Percentiles rank a stretch among this genome's conserved stretches.
phyloP scores from a whole-genome alignment of 495 filamentous ascomycete species.

The Lophiotrema nucula region DNA sequence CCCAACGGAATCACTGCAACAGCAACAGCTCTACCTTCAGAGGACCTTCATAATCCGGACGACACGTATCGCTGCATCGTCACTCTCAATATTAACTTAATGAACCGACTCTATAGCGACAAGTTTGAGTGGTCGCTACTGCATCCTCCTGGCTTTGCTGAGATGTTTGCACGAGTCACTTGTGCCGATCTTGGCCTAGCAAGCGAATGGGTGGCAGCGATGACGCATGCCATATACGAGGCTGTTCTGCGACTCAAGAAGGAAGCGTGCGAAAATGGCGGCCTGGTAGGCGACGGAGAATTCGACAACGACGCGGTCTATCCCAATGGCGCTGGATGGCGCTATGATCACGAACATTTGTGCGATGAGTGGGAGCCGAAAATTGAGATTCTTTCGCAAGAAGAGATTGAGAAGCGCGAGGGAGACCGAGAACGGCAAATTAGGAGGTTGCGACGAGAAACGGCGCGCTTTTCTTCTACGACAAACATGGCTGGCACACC shows the following conservation, averaged over 20 bases:
- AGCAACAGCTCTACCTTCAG: slow-evolving; percentile 50
- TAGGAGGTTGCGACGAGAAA: slow-evolving; percentile 80
- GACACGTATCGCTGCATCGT: slow-evolving; percentile 92
- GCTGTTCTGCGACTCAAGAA: slow-evolving; percentile 91
- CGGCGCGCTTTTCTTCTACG: slow-evolving; percentile 84
- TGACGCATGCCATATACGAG: slow-evolving; percentile 96
- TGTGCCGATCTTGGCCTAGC: slow-evolving; percentile 85
- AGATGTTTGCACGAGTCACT: slow-evolving; percentile 86
- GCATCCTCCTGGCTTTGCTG: slow-evolving; percentile 85
- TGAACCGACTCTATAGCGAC: slow-evolving; percentile 90
- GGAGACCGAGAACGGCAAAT: slow-evolving; percentile 92
- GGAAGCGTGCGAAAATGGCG: slow-evolving; percentile 87
- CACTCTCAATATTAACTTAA: slow-evolving; percentile 85
- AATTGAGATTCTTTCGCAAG: slow-evolving; percentile 83
- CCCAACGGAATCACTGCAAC: slow-evolving; percentile 50
- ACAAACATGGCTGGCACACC: slow-evolving; percentile 68
- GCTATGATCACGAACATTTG: slow-evolving; percentile 86
- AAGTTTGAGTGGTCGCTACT: slow-evolving; percentile 98
- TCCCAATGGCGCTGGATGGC: slow-evolving; percentile 78
- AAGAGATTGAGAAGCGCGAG: slow-evolving; percentile 97
- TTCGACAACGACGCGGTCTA: slow-evolving; percentile 88
- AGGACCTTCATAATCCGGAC: slow-evolving; percentile 70
- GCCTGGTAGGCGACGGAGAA: slow-evolving; percentile 71
- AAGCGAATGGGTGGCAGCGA: slow-evolving; percentile 91
- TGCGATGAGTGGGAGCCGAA: slow-evolving; percentile 93